Evolutionary conservation across 2,329 filamentous ascomycete species (phyloP).

Genomic region (Ophiostoma ulmi): DNA sequence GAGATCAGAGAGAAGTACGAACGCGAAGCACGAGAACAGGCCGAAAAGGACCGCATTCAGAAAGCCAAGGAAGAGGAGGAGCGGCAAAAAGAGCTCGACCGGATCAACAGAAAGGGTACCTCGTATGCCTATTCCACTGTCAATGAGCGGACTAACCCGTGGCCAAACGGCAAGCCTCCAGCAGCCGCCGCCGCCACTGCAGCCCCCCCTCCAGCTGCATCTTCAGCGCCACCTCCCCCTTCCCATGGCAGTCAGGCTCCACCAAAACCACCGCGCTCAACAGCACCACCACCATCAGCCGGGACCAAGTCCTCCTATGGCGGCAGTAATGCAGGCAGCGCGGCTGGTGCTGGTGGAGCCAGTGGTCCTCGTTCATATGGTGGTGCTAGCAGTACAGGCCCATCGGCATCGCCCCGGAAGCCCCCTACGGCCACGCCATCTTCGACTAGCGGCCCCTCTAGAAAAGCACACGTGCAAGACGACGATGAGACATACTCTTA

Average conservation of each 20-base stretch:
- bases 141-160: conserved; percentile 65
- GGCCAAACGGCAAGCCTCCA: conserved; percentile 57
- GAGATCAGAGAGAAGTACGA: conserved; percentile 38
- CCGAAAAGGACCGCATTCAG: conserved; percentile 33
- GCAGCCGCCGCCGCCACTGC: conserved; percentile 27
- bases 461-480: conserved; percentile 24
- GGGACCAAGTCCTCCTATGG: conserved; percentile 10
- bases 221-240: neutral
- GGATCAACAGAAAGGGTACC: conserved; percentile 39
- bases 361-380: conserved; percentile 13
- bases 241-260: conserved; percentile 30
- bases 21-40: conserved; percentile 36
- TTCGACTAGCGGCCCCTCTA: conserved; percentile 50
- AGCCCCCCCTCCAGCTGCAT: conserved; percentile 28
- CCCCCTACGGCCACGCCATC: conserved; percentile 46
- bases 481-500: conserved; percentile 67
- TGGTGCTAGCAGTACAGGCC: neutral
- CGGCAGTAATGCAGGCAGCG: conserved; percentile 1
- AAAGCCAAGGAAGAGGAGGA: conserved; percentile 34
- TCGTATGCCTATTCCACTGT: conserved; percentile 61
- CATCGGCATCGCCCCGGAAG: conserved; percentile 31
- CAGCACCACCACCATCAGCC: conserved; percentile 25
- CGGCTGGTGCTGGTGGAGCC: neutral
- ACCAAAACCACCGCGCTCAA: conserved; percentile 30
- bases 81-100: conserved; percentile 19